Conservation (phyloP, 164 flowering plant species). For the Nymphaea thermarum region DNA sequence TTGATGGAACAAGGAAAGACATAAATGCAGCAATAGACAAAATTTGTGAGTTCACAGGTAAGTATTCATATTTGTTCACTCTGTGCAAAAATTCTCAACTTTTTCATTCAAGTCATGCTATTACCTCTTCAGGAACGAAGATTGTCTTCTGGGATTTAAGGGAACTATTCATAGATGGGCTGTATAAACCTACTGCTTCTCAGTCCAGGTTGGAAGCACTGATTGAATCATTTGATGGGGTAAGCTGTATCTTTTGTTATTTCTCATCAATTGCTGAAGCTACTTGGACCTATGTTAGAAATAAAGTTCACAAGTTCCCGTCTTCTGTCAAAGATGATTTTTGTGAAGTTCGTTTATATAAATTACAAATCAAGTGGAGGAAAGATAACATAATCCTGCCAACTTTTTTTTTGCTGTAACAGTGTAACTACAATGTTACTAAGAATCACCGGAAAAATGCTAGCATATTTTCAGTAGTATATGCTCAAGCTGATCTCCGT, state of each 20-base stretch:
- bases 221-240: conserved; percentile 83
- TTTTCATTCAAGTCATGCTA: conserved; percentile 5
- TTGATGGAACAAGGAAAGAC: conserved; percentile 88
- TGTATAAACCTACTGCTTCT: conserved; percentile 73
- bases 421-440: no score
- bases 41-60: conserved; percentile 89
- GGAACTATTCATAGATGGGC: conserved; percentile 70
- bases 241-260: conserved; percentile 18
- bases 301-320: no score
- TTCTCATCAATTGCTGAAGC: not conserved
- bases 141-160: conserved; percentile 89
- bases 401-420: no score
- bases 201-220: conserved; percentile 74
- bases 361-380: no score
- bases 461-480: no score
- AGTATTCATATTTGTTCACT: not conserved
- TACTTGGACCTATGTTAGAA: no score
- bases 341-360: no score
- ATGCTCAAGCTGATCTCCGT: no score
- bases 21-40: conserved; percentile 87
- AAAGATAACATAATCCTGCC: no score
- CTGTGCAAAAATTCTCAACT: not conserved
- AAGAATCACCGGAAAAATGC: no score
- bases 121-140: conserved; percentile 59
- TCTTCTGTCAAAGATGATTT: no score